Base-by-base conservation (phyloP, 2,329 filamentous ascomycete genomes). In the Lachnellula arida region DNA sequence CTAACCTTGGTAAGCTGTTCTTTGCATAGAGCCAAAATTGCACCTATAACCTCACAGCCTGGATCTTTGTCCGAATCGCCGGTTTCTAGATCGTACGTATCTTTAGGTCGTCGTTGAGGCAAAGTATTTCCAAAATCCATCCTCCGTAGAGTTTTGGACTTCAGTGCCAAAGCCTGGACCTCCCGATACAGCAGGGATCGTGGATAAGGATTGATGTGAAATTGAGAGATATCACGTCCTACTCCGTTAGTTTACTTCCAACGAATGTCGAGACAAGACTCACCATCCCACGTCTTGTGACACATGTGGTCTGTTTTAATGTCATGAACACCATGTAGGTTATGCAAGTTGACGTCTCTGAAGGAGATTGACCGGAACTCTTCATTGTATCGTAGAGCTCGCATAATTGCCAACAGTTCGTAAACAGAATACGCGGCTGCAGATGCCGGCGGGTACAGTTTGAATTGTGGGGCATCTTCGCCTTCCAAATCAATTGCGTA, bases 331-430 rank as follows among this genome's bases (percentile, higher is more conserved):
- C 80, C 78, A 61, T 87, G 85, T n/a, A 89, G 70, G 32, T 75
- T 72, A 66, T 88, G 84, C n/a, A 89, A 72, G 60, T 78, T 79
- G 47, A 88, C 78, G 40, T 80, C 79, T 28, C 78, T 79, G 65
- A 89, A 89, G 0, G 86, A 89, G 22, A 89, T 83, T 1, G 83
- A 82, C 28, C 75, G 75, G 68, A 89, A 89, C 1, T 77, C 80
- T 64, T 89, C 85, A 65, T 89, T 89, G 69, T 88, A 89, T 42
- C 87, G 80, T 52, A 89, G 70, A 9, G 86, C 78, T 58, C 86
- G 78, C 75, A 88, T 79, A n/a, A 89, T 78, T 4, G 86, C 84
- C 32, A 89, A 76, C n/a, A 89, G 71, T 65, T 89, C 86, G 23
- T 84, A 68, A 4, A 77, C 74, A 2, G 75, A 78, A 65, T 89